Conservation (phyloP, 1,284 basidiomycete genomes). For the Ganoderma meredithae region DNA sequence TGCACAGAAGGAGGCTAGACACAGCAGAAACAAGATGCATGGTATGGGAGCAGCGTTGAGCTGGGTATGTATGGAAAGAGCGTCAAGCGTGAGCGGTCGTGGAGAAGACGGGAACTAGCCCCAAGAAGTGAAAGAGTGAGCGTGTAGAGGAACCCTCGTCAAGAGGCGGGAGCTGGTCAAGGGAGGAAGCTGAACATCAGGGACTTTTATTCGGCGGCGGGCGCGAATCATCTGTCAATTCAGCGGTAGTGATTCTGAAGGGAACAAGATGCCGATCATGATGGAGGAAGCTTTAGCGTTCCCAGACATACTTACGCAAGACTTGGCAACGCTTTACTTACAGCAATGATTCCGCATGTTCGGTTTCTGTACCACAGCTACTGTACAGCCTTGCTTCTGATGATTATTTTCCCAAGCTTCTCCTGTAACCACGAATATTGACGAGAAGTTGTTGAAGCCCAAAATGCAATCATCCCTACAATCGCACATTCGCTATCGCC, state of each 20-base stretch:
- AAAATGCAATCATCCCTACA: neutral
- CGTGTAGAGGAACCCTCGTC: conserved; percentile 5
- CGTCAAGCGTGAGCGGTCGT: conserved; percentile 6
- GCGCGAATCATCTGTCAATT: conserved; percentile 5
- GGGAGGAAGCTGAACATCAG: too few species aligned
- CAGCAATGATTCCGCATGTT: neutral
- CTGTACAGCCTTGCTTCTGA: conserved; percentile 1
- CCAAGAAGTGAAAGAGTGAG: conserved; percentile 3
- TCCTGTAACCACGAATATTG: neutral
- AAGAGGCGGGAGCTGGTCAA: conserved; percentile 7
- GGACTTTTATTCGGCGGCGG: neutral
- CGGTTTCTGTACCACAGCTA: conserved; percentile 1
- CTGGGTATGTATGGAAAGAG: conserved; percentile 1
- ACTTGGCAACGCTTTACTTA: neutral
- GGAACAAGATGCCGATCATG: neutral
- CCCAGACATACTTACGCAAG: neutral
- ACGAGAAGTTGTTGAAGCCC: neutral
- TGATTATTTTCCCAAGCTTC: neutral
- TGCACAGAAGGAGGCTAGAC: conserved; percentile 1
- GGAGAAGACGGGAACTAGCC: conserved; percentile 2
- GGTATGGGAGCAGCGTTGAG: conserved; percentile 1
- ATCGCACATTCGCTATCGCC: neutral
- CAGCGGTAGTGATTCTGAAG: neutral
- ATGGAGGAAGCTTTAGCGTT: neutral
- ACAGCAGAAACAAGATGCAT: conserved; percentile 8